phyloP scores from a whole-genome alignment of 805 yeast species.

The Danielia reshetovae region DNA sequence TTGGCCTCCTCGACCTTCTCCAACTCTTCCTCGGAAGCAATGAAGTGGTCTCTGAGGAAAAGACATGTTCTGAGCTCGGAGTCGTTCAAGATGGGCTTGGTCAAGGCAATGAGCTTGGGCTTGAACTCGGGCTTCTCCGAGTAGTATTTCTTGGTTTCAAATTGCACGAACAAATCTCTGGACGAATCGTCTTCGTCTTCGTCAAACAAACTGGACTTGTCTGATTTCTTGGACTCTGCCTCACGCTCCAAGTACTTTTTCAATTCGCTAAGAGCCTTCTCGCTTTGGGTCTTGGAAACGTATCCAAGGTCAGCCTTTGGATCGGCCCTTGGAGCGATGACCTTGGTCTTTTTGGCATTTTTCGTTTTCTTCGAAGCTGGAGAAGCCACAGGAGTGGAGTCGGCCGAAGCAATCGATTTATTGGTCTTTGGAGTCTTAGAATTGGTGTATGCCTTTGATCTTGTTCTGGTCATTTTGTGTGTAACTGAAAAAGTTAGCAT shows the following conservation, averaged over 20 bases:
- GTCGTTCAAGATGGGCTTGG: constrained; percentile 42
- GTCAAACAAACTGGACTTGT: constrained; percentile 48
- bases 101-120: constrained; percentile 46
- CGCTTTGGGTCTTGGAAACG: constrained; percentile 12
- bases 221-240: constrained; percentile 24
- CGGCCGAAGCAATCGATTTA: constrained; percentile 4
- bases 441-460: constrained; percentile 16
- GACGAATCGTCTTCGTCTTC: constrained; percentile 47
- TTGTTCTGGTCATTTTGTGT: constrained; percentile 16
- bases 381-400: constrained; percentile 1
- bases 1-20: constrained; percentile 44
- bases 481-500: background rate
- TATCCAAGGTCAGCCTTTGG: no score
- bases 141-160: constrained; percentile 63
- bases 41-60: constrained; percentile 60
- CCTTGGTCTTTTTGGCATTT: no score
- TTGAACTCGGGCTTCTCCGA: constrained; percentile 56
- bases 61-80: constrained; percentile 54
- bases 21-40: constrained; percentile 41
- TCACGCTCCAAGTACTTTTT: constrained; percentile 49
- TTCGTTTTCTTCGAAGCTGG: background rate
- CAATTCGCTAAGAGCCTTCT: constrained; percentile 62
- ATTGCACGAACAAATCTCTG: constrained; percentile 53
- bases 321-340: no score
- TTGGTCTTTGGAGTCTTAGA: constrained; percentile 14